Percentiles rank a stretch among this genome's conserved stretches.
Conservation (phyloP, 306 rosid species). For the cucumber (Cucumis sativus) region Cucumber_9930_V3 NC_026657.2:30799001-30799500, state of each 20-base stretch:
- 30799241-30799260: slow-evolving; percentile 36
- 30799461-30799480: not conserved
- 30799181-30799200: not conserved
- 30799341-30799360: slow-evolving; percentile 17
- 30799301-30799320: slow-evolving; percentile 38
- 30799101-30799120: not conserved
- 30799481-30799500: not conserved
- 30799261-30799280: slow-evolving; percentile 42
- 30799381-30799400: not conserved
- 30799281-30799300: slow-evolving; percentile 49
- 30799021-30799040: not conserved
- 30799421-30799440: not conserved
- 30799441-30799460: not conserved
- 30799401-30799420: not conserved
- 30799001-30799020: not conserved
- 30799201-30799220: not conserved
- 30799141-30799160: not conserved
- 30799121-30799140: not conserved
- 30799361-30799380: not conserved
- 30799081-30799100: not conserved
- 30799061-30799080: not conserved
- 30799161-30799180: not conserved
- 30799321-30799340: slow-evolving; percentile 49
- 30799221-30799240: not conserved
- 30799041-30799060: not conserved